Percentiles rank a stretch among this genome's conserved stretches.
phyloP scores from a whole-genome alignment of 768 basidiomycete species.

The Lactifluus rugatus region DNA sequence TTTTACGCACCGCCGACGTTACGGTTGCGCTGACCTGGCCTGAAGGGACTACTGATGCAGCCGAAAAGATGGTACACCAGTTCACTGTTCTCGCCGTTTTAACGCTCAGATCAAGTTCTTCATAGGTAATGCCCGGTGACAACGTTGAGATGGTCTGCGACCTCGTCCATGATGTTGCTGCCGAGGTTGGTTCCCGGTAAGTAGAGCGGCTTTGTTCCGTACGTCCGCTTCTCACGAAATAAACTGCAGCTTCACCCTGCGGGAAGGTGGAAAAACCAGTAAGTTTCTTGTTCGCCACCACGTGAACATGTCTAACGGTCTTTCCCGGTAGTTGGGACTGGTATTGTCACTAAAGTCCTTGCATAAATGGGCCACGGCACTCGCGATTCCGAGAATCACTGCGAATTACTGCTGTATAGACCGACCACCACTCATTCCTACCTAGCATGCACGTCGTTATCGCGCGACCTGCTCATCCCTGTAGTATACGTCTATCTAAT shows the following conservation, averaged over 20 bases:
- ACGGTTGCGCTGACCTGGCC: conserved; percentile 82
- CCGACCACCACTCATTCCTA: conserved; percentile 8
- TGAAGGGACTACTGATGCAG: conserved; percentile 65
- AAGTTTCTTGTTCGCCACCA: conserved; percentile 27
- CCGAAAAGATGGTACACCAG: conserved; percentile 71
- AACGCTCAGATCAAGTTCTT: background rate
- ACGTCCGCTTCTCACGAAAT: conserved; percentile 2
- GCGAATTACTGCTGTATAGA: conserved; percentile 3
- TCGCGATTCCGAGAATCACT: background rate
- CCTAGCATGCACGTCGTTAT: background rate
- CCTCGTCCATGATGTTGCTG: conserved; percentile 76
- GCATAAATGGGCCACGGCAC: conserved; percentile 27
- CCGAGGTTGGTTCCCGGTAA: conserved; percentile 76
- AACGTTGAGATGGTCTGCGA: conserved; percentile 88
- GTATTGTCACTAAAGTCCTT: conserved; percentile 82
- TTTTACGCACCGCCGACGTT: conserved; percentile 91
- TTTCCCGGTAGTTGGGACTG: conserved; percentile 66
- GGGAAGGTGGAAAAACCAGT: conserved; percentile 93
- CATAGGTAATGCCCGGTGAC: conserved; percentile 92
- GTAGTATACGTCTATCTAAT: conserved; percentile 11
- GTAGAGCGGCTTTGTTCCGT: background rate
- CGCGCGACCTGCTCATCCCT: background rate
- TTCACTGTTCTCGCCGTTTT: background rate
- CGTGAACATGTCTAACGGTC: background rate
- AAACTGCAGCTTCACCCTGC: conserved; percentile 62